A percentile compares a stretch with the other conserved stretches of the same genome.
phyloP scores from a whole-genome alignment of 495 filamentous ascomycete genomes.

The Aspergillus sparsus region DNA sequence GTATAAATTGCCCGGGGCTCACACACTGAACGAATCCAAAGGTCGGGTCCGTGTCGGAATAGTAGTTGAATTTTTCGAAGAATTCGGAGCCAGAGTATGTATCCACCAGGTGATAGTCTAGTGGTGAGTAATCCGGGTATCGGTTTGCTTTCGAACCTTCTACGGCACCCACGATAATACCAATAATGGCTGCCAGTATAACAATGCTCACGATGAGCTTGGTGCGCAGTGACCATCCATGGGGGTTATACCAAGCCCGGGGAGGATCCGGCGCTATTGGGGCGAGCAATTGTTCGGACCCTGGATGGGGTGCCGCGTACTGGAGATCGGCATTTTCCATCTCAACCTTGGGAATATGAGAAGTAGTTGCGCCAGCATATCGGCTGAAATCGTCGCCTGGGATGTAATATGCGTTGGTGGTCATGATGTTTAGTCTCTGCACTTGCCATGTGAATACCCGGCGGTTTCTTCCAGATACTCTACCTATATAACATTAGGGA shows the following conservation, averaged over 20 bases:
- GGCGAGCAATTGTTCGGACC: background rate
- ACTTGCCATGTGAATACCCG: no score
- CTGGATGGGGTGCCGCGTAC: slow-evolving; percentile 23
- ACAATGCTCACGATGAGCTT: slow-evolving; percentile 39
- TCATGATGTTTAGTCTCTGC: background rate
- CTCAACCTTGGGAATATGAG: slow-evolving; percentile 22
- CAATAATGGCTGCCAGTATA: slow-evolving; percentile 46
- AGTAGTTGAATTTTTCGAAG: slow-evolving; percentile 57
- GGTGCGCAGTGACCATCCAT: slow-evolving; percentile 50
- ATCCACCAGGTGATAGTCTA: slow-evolving; percentile 54
- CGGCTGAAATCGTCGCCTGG: slow-evolving; percentile 25
- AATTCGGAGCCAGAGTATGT: slow-evolving; percentile 50
- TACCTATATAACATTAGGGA: no score
- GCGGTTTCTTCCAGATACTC: no score
- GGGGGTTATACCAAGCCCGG: slow-evolving; percentile 48
- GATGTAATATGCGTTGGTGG: slow-evolving; percentile 9
- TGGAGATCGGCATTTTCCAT: slow-evolving; percentile 15
- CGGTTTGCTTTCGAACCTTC: slow-evolving; percentile 47
- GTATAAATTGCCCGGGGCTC: background rate
- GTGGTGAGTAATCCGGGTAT: slow-evolving; percentile 55
- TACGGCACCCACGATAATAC: slow-evolving; percentile 56
- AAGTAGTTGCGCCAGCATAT: slow-evolving; percentile 27
- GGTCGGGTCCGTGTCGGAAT: slow-evolving; percentile 52
- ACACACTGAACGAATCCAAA: slow-evolving; percentile 54
- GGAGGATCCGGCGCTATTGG: slow-evolving; percentile 3